Conservation (phyloP, 1,139 yeast species). For the Fermentozyma sake region DNA sequence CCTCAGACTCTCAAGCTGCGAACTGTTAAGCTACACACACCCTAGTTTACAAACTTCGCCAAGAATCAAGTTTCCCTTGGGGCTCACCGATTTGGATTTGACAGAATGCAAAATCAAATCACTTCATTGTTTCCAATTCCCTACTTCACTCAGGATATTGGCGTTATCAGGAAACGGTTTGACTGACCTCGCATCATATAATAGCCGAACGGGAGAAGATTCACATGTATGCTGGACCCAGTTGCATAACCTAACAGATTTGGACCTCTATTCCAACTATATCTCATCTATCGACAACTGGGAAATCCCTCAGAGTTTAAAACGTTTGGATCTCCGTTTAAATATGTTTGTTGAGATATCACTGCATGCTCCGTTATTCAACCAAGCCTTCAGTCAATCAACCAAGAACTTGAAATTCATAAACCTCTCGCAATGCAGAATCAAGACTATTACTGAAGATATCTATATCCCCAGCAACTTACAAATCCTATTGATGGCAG, state of each 20-base stretch:
- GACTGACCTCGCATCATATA: constrained; percentile 13
- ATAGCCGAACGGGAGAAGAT: no score
- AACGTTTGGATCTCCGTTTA: constrained; percentile 6
- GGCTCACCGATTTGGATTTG: constrained; percentile 15
- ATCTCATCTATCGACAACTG: constrained; percentile 18
- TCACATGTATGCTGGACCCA: constrained; percentile 19
- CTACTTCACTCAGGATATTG: constrained; percentile 18
- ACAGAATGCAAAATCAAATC: constrained; percentile 19
- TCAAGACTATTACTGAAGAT: constrained; percentile 12
- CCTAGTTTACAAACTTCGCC: no score
- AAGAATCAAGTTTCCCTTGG: constrained; percentile 16
- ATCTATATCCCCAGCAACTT: constrained; percentile 10
- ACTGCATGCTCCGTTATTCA: constrained; percentile 3
- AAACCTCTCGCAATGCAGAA: constrained; percentile 11
- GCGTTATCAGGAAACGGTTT: constrained; percentile 21
- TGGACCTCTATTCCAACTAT: constrained; percentile 22
- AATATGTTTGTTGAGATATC: constrained; percentile 7
- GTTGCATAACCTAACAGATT: constrained; percentile 17
- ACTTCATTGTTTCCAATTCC: constrained; percentile 22
- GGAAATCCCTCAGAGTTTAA: constrained; percentile 18
- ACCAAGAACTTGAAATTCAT: constrained; percentile 3
- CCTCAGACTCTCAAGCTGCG: constrained; percentile 14
- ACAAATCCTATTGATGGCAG: constrained; percentile 6
- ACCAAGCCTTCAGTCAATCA: constrained; percentile 1
- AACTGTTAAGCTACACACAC: constrained; percentile 6